Evolutionary conservation across 2,329 filamentous ascomycete genomes (phyloP).

Genomic region (Coccinonectria pachysandricola): DNA sequence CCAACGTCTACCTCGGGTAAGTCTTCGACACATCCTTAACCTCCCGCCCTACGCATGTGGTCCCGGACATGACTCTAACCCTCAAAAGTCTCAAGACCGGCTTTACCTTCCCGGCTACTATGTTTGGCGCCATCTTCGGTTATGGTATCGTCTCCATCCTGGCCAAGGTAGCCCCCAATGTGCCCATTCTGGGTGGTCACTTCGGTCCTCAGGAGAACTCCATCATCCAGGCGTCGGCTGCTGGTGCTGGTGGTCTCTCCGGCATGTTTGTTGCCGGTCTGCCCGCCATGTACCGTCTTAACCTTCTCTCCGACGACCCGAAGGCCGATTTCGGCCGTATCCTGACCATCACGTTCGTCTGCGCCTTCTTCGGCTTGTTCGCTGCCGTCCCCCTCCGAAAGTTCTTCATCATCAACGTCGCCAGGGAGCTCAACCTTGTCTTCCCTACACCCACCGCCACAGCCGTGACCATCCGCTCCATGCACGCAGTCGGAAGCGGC

Average conservation of each 20-base stretch:
- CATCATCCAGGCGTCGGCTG: constrained; percentile 47
- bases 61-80: too few relatives aligned
- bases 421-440: constrained; percentile 43
- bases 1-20: constrained; percentile 49
- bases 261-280: constrained; percentile 46
- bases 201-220: constrained; percentile 51
- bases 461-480: constrained; percentile 46
- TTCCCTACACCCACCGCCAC: constrained; percentile 48
- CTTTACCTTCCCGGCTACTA: constrained; percentile 37
- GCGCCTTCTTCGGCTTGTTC: constrained; percentile 16
- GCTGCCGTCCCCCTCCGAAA: constrained; percentile 50
- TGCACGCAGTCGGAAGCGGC: constrained; percentile 42
- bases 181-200: constrained; percentile 34
- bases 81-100: constrained; percentile 39
- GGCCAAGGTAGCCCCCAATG: constrained; percentile 33
- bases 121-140: constrained; percentile 47
- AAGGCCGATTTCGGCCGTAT: not conserved
- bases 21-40: constrained; percentile 43
- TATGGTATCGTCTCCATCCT: constrained; percentile 44
- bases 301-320: not conserved
- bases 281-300: constrained; percentile 35
- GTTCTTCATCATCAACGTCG: constrained; percentile 55
- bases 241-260: constrained; percentile 42
- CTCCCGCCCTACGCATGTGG: constrained; percentile 35
- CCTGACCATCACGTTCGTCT: constrained; percentile 1